Evolutionary conservation across 2,329 filamentous ascomycete genomes (phyloP).

Genomic region (Colletotrichum ledebouriae): DNA sequence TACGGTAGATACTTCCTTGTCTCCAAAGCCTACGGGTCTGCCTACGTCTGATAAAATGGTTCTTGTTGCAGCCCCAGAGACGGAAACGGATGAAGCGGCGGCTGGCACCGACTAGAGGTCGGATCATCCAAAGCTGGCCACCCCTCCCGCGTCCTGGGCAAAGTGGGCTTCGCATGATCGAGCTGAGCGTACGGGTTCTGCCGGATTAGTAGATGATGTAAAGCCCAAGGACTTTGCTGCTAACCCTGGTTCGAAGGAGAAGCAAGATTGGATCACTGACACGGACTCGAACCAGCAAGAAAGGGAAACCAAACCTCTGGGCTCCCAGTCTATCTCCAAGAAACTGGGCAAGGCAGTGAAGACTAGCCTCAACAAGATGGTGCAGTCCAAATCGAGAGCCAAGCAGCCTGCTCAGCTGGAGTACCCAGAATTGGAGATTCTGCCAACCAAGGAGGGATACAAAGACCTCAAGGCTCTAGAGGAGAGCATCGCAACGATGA

Average conservation of each 20-base stretch:
- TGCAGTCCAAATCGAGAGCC: conserved; percentile 37
- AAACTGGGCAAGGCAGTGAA: conserved; percentile 50
- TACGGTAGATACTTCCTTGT: background rate
- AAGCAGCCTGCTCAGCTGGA: conserved; percentile 45
- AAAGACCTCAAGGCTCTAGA: conserved; percentile 51
- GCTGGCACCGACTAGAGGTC: conserved; percentile 18
- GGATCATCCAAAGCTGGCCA: conserved; percentile 32
- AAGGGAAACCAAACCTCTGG: conserved; percentile 20
- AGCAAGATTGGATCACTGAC: conserved; percentile 48
- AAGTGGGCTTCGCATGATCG: conserved; percentile 51
- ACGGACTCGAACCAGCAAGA: conserved; percentile 24
- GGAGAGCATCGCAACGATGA: conserved; percentile 50
- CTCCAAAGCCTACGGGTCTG: background rate
- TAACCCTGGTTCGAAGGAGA: conserved; percentile 42
- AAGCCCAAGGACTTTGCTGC: conserved; percentile 49
- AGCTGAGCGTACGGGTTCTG: conserved; percentile 47
- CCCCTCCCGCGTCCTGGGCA: conserved; percentile 52
- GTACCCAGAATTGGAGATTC: conserved; percentile 54
- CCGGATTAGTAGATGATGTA: conserved; percentile 46
- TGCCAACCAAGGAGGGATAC: conserved; percentile 49
- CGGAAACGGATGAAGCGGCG: background rate
- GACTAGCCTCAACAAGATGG: conserved; percentile 47
- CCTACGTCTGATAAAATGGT: background rate
- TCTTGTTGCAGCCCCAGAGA: background rate
- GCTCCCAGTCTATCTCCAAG: conserved; percentile 47